These are phyloP conservation scores for Mortierella sp. DNA, from an alignment of 371 early-diverging fungal species.

Conservation along the genomic window DNA sequence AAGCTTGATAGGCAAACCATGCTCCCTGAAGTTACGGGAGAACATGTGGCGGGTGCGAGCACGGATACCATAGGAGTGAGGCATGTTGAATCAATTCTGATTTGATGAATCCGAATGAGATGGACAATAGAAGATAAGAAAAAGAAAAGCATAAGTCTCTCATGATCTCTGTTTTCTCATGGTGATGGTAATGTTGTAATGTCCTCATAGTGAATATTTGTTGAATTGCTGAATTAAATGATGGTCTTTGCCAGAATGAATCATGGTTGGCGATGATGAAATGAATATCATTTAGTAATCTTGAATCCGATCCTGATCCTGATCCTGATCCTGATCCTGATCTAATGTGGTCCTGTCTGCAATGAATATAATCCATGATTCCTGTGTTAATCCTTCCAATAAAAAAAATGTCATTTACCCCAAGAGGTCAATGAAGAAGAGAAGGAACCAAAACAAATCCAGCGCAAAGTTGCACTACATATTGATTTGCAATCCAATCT, in stretches of 20 bases:
- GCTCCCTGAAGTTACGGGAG: conserved; percentile 91
- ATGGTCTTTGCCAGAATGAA: too few relatives aligned
- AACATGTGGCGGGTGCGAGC: conserved; percentile 99
- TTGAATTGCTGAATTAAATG: background rate
- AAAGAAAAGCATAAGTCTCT: background rate
- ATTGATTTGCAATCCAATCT: background rate
- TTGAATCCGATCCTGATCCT: background rate
- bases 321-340: conserved; percentile 10
- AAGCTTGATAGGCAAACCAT: conserved; percentile 80
- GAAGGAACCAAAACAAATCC: conserved; percentile 40
- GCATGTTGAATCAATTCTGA: conserved; percentile 46
- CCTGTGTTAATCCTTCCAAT: background rate
- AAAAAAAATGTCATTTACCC: conserved; percentile 24
- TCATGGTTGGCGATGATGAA: background rate
- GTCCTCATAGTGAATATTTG: conserved; percentile 1
- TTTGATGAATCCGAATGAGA: background rate
- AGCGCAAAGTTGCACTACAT: conserved; percentile 1
- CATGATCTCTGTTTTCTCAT: conserved; percentile 4
- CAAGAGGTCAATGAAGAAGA: conserved; percentile 46
- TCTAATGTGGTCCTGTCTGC: background rate
- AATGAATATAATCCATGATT: background rate
- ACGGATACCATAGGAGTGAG: conserved; percentile 97
- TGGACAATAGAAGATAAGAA: background rate
- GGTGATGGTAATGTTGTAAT: background rate
- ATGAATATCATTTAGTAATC: background rate